Evolutionary conservation across 345 rosid species (phyloP).

Genomic region (Ailanthus altissimus): DNA sequence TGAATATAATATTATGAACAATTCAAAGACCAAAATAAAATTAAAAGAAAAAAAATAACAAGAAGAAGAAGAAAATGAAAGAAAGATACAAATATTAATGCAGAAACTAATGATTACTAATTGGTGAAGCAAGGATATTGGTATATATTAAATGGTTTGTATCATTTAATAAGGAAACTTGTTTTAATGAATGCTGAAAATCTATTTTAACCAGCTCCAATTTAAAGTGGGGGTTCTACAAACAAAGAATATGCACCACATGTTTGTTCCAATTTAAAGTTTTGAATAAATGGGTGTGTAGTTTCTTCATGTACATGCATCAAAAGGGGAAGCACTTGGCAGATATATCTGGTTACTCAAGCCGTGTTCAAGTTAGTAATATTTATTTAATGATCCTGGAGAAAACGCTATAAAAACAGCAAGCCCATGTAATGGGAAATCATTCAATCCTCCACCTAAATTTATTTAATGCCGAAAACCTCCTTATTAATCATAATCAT

Average conservation of each 20-base stretch:
- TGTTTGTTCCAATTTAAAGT: not conserved
- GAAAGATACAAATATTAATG: not conserved
- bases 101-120: not conserved
- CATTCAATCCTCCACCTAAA: not conserved
- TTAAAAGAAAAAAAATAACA: no score
- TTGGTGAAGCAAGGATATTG: not conserved
- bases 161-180: not conserved
- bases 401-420: not conserved
- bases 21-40: no score
- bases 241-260: not conserved
- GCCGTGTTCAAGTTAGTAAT: not conserved
- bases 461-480: not conserved
- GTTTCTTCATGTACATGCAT: not conserved
- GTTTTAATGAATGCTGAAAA: not conserved
- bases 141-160: not conserved
- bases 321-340: not conserved
- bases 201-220: not conserved
- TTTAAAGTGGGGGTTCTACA: not conserved
- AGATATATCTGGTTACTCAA: not conserved
- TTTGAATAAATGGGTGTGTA: not conserved
- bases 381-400: not conserved
- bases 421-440: not conserved
- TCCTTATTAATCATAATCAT: not conserved
- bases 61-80: no score
- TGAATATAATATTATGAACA: no score